Percentiles rank a stretch among this genome's conserved stretches.
Evolutionary conservation across 2,329 filamentous ascomycete genomes (phyloP).

Genomic region (Aureobasidium melanogenum): DNA sequence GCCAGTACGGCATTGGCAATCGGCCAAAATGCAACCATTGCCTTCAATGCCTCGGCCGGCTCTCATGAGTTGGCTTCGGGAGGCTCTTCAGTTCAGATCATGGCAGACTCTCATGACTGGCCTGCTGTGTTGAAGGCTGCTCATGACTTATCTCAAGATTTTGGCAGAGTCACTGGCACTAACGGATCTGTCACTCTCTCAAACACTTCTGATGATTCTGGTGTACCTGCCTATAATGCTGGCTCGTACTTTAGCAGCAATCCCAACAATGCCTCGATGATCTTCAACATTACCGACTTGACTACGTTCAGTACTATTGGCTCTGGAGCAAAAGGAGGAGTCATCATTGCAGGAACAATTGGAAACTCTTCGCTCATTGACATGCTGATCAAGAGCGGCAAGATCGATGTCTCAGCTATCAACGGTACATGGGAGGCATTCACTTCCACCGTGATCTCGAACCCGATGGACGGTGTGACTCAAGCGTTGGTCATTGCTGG

Average conservation of each 20-base stretch:
- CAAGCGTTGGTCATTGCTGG: slow-evolving; percentile 57
- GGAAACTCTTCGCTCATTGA: slow-evolving; percentile 56
- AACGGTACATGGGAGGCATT: slow-evolving; percentile 63
- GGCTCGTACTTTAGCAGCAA: slow-evolving; percentile 28
- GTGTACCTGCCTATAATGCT: slow-evolving; percentile 19
- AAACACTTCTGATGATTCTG: slow-evolving; percentile 21
- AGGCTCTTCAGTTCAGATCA: slow-evolving; percentile 39
- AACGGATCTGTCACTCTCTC: slow-evolving; percentile 50
- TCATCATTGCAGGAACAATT: slow-evolving; percentile 61
- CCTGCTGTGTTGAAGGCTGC: slow-evolving; percentile 61
- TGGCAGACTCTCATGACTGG: slow-evolving; percentile 52
- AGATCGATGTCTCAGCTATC: slow-evolving; percentile 50
- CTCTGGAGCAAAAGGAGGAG: slow-evolving; percentile 23
- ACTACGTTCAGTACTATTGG: slow-evolving; percentile 27
- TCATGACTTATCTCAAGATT: slow-evolving; percentile 58
- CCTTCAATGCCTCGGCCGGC: slow-evolving; percentile 33
- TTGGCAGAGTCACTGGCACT: slow-evolving; percentile 59
- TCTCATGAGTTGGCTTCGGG: slow-evolving; percentile 16
- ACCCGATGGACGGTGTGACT: slow-evolving; percentile 47
- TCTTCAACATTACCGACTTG: slow-evolving; percentile 34
- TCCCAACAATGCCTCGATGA: slow-evolving; percentile 33
- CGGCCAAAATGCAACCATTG: slow-evolving; percentile 43
- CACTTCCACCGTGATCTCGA: slow-evolving; percentile 48
- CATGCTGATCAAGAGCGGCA: slow-evolving; percentile 43
- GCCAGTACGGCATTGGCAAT: slow-evolving; percentile 27